A percentile compares a stretch with the other conserved stretches of the same genome.
phyloP scores from a whole-genome alignment of 2,329 filamentous ascomycete genomes.

The Fusarium staphyleae region DNA sequence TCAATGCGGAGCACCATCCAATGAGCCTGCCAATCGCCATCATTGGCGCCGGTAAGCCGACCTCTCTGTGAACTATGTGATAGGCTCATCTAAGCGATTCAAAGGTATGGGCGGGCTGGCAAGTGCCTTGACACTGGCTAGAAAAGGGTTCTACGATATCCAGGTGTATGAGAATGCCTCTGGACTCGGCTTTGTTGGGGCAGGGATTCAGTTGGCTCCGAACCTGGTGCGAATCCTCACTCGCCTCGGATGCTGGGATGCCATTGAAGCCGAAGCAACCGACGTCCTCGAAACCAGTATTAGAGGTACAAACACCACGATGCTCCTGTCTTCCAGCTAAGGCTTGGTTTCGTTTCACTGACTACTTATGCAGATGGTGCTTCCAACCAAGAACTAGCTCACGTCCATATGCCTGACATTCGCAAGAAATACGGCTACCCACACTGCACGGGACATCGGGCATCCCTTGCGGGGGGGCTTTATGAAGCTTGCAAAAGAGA shows the following conservation, averaged over 20 bases:
- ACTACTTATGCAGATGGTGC: conserved; percentile 61
- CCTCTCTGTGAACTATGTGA: not conserved
- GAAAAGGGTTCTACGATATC: conserved; percentile 77
- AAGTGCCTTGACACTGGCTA: conserved; percentile 74
- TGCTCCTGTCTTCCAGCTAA: too few species aligned
- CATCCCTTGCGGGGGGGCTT: conserved; percentile 72
- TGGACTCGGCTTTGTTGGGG: conserved; percentile 80
- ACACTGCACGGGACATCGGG: conserved; percentile 81
- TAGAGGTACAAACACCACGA: conserved; percentile 54
- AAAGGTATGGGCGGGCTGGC: conserved; percentile 81
- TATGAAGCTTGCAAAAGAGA: conserved; percentile 74
- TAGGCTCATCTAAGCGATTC: not conserved
- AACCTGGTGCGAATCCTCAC: conserved; percentile 84
- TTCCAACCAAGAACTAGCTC: conserved; percentile 71
- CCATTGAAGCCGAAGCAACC: conserved; percentile 75
- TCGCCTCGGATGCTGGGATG: conserved; percentile 73
- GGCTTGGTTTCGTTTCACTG: not conserved
- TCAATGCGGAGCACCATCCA: not conserved
- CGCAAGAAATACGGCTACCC: conserved; percentile 73
- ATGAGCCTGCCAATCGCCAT: conserved; percentile 50
- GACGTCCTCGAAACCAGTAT: conserved; percentile 76
- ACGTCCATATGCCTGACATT: conserved; percentile 74
- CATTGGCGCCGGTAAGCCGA: conserved; percentile 56
- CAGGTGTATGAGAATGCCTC: conserved; percentile 77
- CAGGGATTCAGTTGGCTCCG: conserved; percentile 82